Evolutionary conservation across 441 rosid genomes (phyloP), one percentile per base, ranked within the genome.

Genomic region (Croton setiger): DNA sequence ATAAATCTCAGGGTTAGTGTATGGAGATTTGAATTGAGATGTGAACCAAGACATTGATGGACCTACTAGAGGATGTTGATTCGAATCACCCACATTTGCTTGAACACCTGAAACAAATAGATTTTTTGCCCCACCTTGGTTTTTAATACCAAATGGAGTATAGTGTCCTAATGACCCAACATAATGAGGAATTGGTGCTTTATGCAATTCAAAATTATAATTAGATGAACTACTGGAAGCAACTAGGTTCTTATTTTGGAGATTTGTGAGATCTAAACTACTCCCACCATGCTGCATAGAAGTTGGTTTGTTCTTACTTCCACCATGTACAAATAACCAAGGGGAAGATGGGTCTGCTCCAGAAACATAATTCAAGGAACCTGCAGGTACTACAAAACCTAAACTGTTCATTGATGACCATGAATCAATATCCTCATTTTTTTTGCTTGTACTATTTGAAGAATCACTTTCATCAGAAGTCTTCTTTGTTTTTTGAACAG

Each of bases 151-250:
- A 43, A 63, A 49, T 69, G 52, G 37, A 63, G 60, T 4, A 54
- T 65, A 60, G 14, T 55, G 36, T 39, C 55, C 76, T 66, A 66
- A 18, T 52, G 75, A 39, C 60, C 67, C 69, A 51, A 57, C 66
- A 66, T 60, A 76, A 62, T 20, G 31, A 67, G 75, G 72, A 41
- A 35, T 56, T 52, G 52, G 57, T 47, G 12, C 47, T 43, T 69
- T 45, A 57, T 60, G 75, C 36, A 73, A 62, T 64, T 63, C 66
- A 53, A 59, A 47, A 68, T 58, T 59, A 68, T 53, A n/a, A 60
- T 72, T 71, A 54, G 69, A 68, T 35, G 79, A 75, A 72, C 69
- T 75, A 71, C 80, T 61, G 56, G 85, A 75, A 74, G 66, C 7
- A 71, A 58, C 60, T 20, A 66, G 43, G 9, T 45, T 53, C 49